Percentiles rank a stretch among this genome's conserved stretches.
phyloP scores from a whole-genome alignment of 2,329 filamentous ascomycete species.

The Thelonectria discophora region DNA sequence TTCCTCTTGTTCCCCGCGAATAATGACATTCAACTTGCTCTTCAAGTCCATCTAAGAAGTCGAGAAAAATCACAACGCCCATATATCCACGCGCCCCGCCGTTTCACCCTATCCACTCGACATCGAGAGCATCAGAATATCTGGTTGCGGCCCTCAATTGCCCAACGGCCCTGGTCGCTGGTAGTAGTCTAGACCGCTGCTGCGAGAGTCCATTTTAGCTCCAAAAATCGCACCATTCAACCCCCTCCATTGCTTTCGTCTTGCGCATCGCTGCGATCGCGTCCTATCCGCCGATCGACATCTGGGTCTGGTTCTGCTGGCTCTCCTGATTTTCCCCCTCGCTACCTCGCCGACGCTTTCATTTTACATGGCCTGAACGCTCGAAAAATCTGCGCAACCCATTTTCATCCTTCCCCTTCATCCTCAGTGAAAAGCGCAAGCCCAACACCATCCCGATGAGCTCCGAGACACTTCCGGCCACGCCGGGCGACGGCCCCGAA shows the following conservation, averaged over 20 bases:
- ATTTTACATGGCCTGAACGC: constrained; percentile 10
- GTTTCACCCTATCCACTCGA: constrained; percentile 19
- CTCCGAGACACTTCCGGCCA: constrained; percentile 53
- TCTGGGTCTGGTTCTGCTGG: constrained; percentile 25
- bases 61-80: not conserved
- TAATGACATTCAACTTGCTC: constrained; percentile 12
- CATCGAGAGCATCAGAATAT: constrained; percentile 20
- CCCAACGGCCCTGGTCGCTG: constrained; percentile 30
- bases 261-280: constrained; percentile 42
- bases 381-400: constrained; percentile 15
- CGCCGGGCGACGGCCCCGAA: constrained; percentile 56
- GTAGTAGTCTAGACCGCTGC: constrained; percentile 39
- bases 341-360: constrained; percentile 22
- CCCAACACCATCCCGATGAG: constrained; percentile 30
- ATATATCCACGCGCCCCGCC: constrained; percentile 11
- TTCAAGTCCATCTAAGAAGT: not conserved
- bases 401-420: constrained; percentile 5
- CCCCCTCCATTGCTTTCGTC: constrained; percentile 38
- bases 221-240: constrained; percentile 42
- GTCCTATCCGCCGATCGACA: constrained; percentile 37
- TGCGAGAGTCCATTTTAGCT: constrained; percentile 39
- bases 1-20: not conserved
- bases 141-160: constrained; percentile 21
- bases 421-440: constrained; percentile 5
- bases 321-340: constrained; percentile 31